phyloP scores from a whole-genome alignment of 768 basidiomycete species.

The Rhodotorula graminis region DNA sequence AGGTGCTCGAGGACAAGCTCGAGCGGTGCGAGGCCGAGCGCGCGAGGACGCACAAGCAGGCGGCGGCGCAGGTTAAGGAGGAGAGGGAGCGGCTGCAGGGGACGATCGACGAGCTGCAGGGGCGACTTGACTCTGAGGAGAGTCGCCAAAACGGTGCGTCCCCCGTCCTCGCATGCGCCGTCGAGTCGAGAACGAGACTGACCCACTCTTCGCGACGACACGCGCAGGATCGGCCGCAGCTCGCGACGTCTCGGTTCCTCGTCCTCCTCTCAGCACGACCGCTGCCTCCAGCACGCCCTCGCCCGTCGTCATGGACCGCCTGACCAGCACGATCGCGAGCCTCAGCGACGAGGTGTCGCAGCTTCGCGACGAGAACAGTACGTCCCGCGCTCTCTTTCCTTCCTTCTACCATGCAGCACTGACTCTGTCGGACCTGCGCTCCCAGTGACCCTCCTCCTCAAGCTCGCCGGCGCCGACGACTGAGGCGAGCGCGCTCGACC shows the following conservation, averaged over 20 bases:
- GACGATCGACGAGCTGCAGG: constrained; percentile 2
- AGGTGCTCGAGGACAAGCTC: neutral
- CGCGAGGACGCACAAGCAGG: neutral
- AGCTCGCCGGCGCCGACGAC: constrained; percentile 8
- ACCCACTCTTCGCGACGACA: no score
- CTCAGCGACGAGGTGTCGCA: constrained; percentile 2
- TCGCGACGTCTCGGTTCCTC: no score
- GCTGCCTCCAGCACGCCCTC: neutral
- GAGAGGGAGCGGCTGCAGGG: neutral
- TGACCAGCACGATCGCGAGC: neutral
- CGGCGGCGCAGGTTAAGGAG: neutral
- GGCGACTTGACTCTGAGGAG: no score
- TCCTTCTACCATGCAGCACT: no score
- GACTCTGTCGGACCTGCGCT: neutral
- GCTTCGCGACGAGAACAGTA: constrained; percentile 17
- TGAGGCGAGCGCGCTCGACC: neutral
- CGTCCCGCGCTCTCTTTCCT: neutral
- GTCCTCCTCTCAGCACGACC: neutral
- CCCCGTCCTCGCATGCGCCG: no score
- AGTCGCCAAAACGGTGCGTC: no score
- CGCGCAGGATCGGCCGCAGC: no score
- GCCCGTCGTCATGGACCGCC: neutral
- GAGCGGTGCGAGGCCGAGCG: neutral
- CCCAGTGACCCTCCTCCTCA: constrained; percentile 4
- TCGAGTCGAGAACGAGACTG: no score